Evolutionary conservation across 2,329 filamentous ascomycete species (phyloP).

Genomic region (Apiospora malaysiana): DNA sequence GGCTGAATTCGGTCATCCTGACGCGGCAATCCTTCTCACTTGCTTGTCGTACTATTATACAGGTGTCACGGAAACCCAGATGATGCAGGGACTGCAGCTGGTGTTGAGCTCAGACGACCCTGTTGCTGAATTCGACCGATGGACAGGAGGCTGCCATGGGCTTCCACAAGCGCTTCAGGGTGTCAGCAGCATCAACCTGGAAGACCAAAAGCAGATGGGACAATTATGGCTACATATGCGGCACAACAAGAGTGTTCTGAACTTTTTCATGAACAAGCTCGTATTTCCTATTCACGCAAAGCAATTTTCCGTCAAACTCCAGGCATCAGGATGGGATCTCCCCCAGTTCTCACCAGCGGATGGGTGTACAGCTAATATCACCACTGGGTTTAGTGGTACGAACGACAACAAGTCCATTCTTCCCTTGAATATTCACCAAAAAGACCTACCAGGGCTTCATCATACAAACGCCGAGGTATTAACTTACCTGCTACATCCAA

Average conservation of each 20-base stretch:
- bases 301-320: slow-evolving; percentile 64
- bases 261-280: slow-evolving; percentile 67
- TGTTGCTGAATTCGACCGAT: slow-evolving; percentile 54
- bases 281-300: slow-evolving; percentile 63
- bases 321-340: background rate
- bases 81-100: slow-evolving; percentile 53
- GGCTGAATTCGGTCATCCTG: slow-evolving; percentile 71
- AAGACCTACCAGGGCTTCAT: slow-evolving; percentile 1
- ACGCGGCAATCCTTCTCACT: slow-evolving; percentile 69
- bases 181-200: slow-evolving; percentile 63
- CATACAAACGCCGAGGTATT: slow-evolving; percentile 61
- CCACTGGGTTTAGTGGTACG: background rate
- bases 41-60: slow-evolving; percentile 71
- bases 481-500: background rate
- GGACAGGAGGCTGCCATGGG: slow-evolving; percentile 43
- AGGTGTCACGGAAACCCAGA: slow-evolving; percentile 56
- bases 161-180: slow-evolving; percentile 53
- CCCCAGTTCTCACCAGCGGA: background rate
- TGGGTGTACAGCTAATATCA: background rate
- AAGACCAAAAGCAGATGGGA: slow-evolving; percentile 57
- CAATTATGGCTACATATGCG: slow-evolving; percentile 57
- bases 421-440: background rate
- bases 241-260: slow-evolving; percentile 53
- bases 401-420: background rate
- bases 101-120: slow-evolving; percentile 44